Evolutionary conservation across 179 eudicot genomes (phyloP), one percentile per base, ranked within the genome.

Genomic region (Actinidia chinensis): DNA sequence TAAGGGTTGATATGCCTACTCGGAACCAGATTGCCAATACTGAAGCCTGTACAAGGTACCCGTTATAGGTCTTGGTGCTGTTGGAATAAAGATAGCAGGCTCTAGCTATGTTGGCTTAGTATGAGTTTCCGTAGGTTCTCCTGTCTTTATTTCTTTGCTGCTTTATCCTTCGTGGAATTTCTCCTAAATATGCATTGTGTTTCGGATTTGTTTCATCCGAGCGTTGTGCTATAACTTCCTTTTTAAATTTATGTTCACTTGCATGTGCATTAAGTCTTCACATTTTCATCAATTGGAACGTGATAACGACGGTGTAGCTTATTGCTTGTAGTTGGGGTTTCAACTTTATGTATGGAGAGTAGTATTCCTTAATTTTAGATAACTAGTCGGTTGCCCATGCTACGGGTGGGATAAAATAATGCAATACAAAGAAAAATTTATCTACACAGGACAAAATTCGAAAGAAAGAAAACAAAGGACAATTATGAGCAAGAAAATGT

Each of bases 11-110:
- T 90, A n/a, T 95, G 83, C 72, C 94, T 86, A 90, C 92, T 83
- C 96, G 99, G 98, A 89, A 77, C 99, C 99, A 7, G 93, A 95
- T 82, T 82, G 60, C 77, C 73, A 95, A 95, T 79, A 78, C 83
- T 60, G 89, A 85, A 82, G 97, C 92, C 92, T 82, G 91, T 86
- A 68, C 99, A 93, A 72, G 92, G 91, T 46, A 95, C 99, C 75
- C 99, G 98, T 78, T 95, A 69, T 95, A 68, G 99, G 97, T 66
- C 93, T 95, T 81, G 99, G 94, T 78, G 81, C 93, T 25, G 98
- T 95, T 80, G 99, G 98, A 78, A 95, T 82, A 89, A 87, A 88
- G 85, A 89, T 75, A 95, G 92, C 96, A 95, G 98, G 99, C n/a
- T 93, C 48, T 70, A 25, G 4, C 56, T 58, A 68, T 48, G 1